A percentile compares a stretch with the other conserved stretches of the same genome.
phyloP scores from a whole-genome alignment of 1,284 basidiomycete species.

The Irpex rosettiformis region DNA sequence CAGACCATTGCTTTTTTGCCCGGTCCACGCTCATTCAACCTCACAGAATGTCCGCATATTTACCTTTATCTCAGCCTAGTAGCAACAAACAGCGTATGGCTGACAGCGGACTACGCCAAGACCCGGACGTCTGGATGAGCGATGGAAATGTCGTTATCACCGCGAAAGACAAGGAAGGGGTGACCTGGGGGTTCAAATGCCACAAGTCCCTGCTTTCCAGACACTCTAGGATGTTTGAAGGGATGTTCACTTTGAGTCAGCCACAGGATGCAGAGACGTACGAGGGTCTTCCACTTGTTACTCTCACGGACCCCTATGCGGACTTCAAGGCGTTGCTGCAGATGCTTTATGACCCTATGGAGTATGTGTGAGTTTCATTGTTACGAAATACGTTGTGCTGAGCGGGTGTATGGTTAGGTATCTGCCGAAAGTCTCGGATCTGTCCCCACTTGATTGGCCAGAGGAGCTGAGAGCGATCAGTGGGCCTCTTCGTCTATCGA shows the following conservation, averaged over 20 bases:
- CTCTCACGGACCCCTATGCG: not conserved
- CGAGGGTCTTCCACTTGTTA: not conserved
- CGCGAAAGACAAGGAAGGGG: not conserved
- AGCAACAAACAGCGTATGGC: not conserved
- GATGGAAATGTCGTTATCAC: conserved; percentile 17
- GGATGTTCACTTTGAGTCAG: conserved; percentile 3
- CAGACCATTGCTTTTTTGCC: too few species aligned
- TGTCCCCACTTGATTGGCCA: not conserved
- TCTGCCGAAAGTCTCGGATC: not conserved
- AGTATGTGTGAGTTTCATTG: too few species aligned
- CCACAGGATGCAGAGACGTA: not conserved
- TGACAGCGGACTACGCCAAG: conserved; percentile 3
- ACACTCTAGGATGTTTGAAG: conserved; percentile 5
- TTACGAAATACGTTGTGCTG: too few species aligned
- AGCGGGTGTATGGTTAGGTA: not conserved
- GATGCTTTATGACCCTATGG: not conserved
- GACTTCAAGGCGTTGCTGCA: not conserved
- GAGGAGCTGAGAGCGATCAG: not conserved
- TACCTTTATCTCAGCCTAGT: not conserved
- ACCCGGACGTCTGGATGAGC: conserved; percentile 8
- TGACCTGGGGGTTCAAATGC: conserved; percentile 9
- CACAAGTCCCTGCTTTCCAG: conserved; percentile 9
- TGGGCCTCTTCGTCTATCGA: not conserved
- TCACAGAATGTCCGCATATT: not conserved
- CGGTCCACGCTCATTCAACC: too few species aligned